Evolutionary conservation across 2,329 filamentous ascomycete species (phyloP), one percentile per base, ranked within the genome.

Genomic region (Ciborinia camelliae): DNA sequence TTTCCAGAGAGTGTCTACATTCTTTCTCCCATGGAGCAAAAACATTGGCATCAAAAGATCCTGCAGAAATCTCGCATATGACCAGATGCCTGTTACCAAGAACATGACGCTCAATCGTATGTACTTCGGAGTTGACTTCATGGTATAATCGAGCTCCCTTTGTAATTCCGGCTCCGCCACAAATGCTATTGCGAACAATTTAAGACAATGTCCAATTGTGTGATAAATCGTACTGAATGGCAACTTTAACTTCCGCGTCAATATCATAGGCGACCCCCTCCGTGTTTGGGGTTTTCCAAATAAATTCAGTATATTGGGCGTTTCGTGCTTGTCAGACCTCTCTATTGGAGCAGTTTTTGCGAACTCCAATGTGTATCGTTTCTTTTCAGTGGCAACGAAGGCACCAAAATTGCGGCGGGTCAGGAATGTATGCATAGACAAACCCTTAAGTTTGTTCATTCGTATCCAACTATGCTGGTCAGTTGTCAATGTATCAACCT

Each of bases 161-260:
- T 80, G 78, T 61, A 78, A 80, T 67, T 80, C 79, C 0, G 77
- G 76, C 67, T 80, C 79, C 14, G 78, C 79, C 66, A 79, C 78
- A 10, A 77, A 72, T 8, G 79, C 75, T 26, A 80, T 72, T 37
- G 76, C 73, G 60, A 80, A 75, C 69, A 80, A 79, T 60, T 80
- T 80, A 41, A 80, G 57, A 72, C 63, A 76, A 79, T 63, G 61
- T 9, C 61, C 61, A 63, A 55, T 57, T 18, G 39, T 63, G 23
- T 63, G 61, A 67, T 81, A 82, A 1, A 77, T 37, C 28, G 39
- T 47, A 50, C 68, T 69, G 52, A 71, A 69, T 14, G 67, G 69
- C 2, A 59, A 53, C 32, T 71, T 71, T 47, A 68, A 55, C 14
- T 28, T n/a, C 47, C 30, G 37, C 43, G 54, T 51, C 62, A 47